Conservation (phyloP, 2,329 filamentous ascomycete genomes). For the Fusarium staphyleae region DNA sequence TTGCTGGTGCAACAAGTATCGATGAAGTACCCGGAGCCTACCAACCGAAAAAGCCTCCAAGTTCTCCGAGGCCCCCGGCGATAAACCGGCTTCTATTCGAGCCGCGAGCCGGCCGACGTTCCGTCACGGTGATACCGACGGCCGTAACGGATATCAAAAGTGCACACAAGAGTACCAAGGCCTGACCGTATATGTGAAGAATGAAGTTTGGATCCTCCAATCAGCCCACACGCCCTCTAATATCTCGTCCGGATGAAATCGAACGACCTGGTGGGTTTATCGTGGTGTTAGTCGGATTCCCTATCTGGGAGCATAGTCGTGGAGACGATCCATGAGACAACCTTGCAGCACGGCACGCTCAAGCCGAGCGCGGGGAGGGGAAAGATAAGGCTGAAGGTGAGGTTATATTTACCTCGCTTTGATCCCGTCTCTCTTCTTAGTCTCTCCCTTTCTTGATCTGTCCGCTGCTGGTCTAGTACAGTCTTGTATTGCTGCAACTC, state of each 20-base stretch:
- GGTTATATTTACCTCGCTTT: not conserved
- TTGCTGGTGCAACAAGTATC: no score
- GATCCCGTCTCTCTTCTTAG: not conserved
- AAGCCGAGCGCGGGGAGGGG: constrained; percentile 28
- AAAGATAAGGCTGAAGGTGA: constrained; percentile 2
- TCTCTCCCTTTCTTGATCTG: not conserved
- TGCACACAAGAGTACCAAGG: not conserved
- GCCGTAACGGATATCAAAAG: constrained; percentile 8
- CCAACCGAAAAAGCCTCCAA: constrained; percentile 4
- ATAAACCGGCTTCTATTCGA: not conserved
- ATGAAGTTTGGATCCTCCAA: no score
- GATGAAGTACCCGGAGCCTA: not conserved
- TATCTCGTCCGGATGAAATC: no score
- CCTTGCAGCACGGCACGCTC: constrained; percentile 25
- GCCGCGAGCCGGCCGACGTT: constrained; percentile 34
- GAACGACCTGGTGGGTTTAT: no score
- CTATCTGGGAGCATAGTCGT: not conserved
- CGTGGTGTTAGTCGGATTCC: no score
- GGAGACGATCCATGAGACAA: constrained; percentile 6
- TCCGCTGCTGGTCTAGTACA: not conserved
- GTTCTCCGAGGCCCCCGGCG: not conserved
- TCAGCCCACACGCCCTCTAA: no score
- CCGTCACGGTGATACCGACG: constrained; percentile 17
- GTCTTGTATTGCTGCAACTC: not conserved
- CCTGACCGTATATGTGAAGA: no score